Evolutionary conservation across 1,284 basidiomycete species (phyloP).

Genomic region (Heterobasidion occidentale): DNA sequence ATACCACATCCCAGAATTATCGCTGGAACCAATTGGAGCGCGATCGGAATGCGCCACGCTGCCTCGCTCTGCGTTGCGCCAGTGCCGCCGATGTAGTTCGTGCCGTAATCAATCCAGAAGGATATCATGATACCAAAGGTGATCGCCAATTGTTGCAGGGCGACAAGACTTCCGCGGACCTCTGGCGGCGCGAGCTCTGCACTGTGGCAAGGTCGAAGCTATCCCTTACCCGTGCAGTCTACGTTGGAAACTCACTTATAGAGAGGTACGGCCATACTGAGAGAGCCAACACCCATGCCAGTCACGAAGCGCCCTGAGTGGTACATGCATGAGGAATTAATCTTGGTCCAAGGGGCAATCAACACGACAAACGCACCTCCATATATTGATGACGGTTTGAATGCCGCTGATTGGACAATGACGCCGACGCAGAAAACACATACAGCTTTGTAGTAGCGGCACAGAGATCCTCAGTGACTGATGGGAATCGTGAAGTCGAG

Average conservation of each 20-base stretch:
- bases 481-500: neutral
- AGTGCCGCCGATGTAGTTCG: conserved; percentile 67
- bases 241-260: conserved; percentile 48
- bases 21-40: conserved; percentile 70
- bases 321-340: conserved; percentile 3
- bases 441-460: conserved; percentile 35
- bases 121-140: conserved; percentile 64
- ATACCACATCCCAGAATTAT: conserved; percentile 58
- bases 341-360: too few species aligned
- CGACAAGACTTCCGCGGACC: conserved; percentile 76
- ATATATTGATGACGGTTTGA: conserved; percentile 49
- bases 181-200: conserved; percentile 73
- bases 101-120: conserved; percentile 80
- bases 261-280: conserved; percentile 69
- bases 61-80: conserved; percentile 47
- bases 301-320: conserved; percentile 59
- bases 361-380: conserved; percentile 31
- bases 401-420: conserved; percentile 56
- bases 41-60: conserved; percentile 74
- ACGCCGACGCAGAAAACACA: conserved; percentile 62
- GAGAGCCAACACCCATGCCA: conserved; percentile 69
- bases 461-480: neutral
- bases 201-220: conserved; percentile 14
- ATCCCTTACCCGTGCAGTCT: neutral
- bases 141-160: conserved; percentile 76